Evolutionary conservation across 345 rosid species (phyloP), one percentile per base, ranked within the genome.

Genomic region (Linum tenue): DNA sequence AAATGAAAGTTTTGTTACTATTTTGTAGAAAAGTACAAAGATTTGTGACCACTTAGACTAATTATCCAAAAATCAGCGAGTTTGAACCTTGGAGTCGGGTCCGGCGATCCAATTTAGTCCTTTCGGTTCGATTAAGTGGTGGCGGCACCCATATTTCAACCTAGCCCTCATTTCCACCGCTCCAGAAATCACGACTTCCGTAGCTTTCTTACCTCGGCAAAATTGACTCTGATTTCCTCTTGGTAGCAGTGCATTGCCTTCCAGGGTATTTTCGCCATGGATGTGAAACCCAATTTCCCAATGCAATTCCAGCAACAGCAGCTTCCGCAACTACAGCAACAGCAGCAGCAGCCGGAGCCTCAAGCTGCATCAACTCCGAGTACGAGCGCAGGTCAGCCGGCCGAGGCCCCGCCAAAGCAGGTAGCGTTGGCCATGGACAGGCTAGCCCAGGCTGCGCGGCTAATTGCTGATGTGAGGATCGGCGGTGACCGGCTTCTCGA

Each of bases 401-500:
- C 72, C 10, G 95, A 92, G 72, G 98, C 98, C 51, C 98, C 97
- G 36, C 97, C 98, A 11, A 90, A 90, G 75, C 96, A 90, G 84
- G 98, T 92, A 57, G 96, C 97, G 4, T 64, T 81, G 69, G 97
- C 98, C 14, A 85, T 92, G 96, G 98, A 92, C 58, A 83, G 98
- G 60, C 87, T 92, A 3, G 78, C 82, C 9, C 96, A 88, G 71
- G 98, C 98, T 4, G 90, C 84, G 9, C 82, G 97, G 66, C 85
- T 81, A 76, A 90, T 92, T 55, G 94, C 96, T 5, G 98, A 92
- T 67, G 79, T 92, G 3, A 80, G 96, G 56, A 82, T 92, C 42
- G 98, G 96, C 5, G 96, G 90, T 0, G 97, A 92, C 70, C 97
- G 97, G 16, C 78, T 92, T 69, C 97, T 92, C 4, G 99, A 92